A percentile compares a stretch with the other conserved stretches of the same genome.
Evolutionary conservation across 2,329 filamentous ascomycete genomes (phyloP).

Genomic region (Plectosphaerella plurivora): DNA sequence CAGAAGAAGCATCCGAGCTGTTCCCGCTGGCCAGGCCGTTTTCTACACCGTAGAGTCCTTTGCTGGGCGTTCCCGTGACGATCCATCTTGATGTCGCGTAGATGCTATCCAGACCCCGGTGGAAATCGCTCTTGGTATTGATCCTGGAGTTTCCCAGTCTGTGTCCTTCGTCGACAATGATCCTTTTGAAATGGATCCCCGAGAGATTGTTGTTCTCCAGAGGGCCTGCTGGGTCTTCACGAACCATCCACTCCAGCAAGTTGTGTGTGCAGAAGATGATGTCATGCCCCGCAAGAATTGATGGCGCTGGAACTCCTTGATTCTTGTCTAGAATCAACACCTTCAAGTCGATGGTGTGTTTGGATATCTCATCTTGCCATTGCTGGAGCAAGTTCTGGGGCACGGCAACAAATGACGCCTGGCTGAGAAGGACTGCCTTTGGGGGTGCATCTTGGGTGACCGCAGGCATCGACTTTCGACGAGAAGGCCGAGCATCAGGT

Average conservation of each 20-base stretch:
- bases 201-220: constrained; percentile 56
- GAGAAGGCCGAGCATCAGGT: too few species aligned
- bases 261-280: constrained; percentile 72
- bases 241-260: constrained; percentile 61
- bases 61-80: constrained; percentile 84
- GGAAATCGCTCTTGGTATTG: constrained; percentile 50
- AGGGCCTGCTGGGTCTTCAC: constrained; percentile 17
- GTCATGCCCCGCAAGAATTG: constrained; percentile 63
- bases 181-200: constrained; percentile 75
- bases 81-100: constrained; percentile 76
- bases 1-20: constrained; percentile 16
- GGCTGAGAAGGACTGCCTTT: constrained; percentile 57
- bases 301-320: constrained; percentile 49
- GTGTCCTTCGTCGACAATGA: constrained; percentile 92
- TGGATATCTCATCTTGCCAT: constrained; percentile 76
- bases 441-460: constrained; percentile 27
- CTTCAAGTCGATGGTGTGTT: constrained; percentile 66
- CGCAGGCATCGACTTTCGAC: constrained; percentile 26
- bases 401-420: constrained; percentile 72
- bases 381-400: constrained; percentile 80
- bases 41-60: constrained; percentile 69
- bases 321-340: constrained; percentile 58
- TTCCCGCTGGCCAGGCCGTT: constrained; percentile 1
- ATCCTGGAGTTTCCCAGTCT: constrained; percentile 64
- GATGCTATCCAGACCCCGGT: constrained; percentile 47